Percentiles rank a stretch among this genome's conserved stretches.
phyloP scores from a whole-genome alignment of 176 grass and related monocot genomes.

The Saccharum spontaneum region DNA sequence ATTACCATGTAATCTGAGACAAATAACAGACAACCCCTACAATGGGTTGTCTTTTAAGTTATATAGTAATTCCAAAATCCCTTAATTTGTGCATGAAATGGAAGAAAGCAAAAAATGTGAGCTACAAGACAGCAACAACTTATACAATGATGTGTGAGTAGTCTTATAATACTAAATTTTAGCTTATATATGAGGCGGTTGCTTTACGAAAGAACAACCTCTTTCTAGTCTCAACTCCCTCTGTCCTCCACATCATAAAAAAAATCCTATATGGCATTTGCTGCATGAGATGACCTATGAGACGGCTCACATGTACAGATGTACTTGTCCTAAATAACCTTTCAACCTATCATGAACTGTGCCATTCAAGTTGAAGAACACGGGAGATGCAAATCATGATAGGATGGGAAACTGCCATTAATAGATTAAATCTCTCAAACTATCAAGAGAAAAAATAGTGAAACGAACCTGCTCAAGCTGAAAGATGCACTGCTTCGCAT shows the following conservation, averaged over 20 bases:
- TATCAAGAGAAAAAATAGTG: background rate
- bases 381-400: background rate
- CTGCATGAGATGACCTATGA: background rate
- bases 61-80: background rate
- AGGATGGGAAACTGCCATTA: background rate
- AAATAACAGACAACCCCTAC: background rate
- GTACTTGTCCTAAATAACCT: background rate
- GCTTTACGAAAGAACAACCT: background rate
- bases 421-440: slow-evolving; percentile 3
- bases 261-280: background rate
- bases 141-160: background rate
- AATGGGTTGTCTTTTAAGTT: background rate
- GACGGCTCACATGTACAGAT: background rate
- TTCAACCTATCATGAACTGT: background rate
- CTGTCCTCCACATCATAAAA: too few species aligned
- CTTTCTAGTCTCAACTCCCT: background rate
- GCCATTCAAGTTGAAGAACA: background rate
- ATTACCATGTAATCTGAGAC: background rate
- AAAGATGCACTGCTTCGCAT: slow-evolving; percentile 64
- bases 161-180: background rate
- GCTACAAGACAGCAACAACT: background rate
- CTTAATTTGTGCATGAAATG: background rate
- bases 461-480: slow-evolving; percentile 84
- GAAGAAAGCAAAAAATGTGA: background rate
- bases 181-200: background rate